Conservation (phyloP, 31 red algal genomes). For the Odonthalia washingtoniensis region DNA sequence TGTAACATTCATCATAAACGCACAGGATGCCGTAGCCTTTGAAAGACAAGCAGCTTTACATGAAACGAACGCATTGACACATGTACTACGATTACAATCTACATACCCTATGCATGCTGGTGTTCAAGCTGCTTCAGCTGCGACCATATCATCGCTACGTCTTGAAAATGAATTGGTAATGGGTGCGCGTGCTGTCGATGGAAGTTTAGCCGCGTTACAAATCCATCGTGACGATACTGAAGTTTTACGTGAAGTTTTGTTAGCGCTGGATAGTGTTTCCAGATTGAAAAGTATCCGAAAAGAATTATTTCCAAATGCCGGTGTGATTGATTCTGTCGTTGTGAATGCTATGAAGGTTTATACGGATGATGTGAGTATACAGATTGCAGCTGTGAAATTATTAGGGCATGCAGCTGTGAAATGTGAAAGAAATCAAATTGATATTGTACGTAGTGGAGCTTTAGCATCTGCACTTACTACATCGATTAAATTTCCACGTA, state of each 20-base stretch:
- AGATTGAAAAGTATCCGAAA: constrained; percentile 34
- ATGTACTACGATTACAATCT: constrained; percentile 8
- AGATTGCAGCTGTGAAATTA: constrained; percentile 22
- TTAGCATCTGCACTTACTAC: constrained; percentile 21
- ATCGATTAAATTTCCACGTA: constrained; percentile 6
- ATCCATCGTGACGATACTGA: constrained; percentile 12
- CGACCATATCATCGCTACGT: constrained; percentile 24
- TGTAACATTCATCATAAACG: background rate
- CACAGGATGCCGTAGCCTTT: background rate
- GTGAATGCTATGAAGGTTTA: constrained; percentile 23
- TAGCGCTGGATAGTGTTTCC: constrained; percentile 15
- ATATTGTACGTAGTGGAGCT: constrained; percentile 38
- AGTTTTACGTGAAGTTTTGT: constrained; percentile 8
- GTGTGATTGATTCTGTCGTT: constrained; percentile 18
- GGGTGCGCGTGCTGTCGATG: constrained; percentile 7
- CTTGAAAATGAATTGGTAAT: background rate
- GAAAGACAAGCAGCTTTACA: constrained; percentile 58
- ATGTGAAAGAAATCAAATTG: constrained; percentile 42
- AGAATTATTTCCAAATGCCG: constrained; percentile 5
- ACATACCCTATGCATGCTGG: background rate
- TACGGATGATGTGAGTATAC: constrained; percentile 13
- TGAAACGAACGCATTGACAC: constrained; percentile 39
- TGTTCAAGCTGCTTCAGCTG: constrained; percentile 20
- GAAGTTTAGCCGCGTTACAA: constrained; percentile 9
- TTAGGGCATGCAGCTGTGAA: constrained; percentile 27